phyloP scores from a whole-genome alignment of 1,284 basidiomycete genomes.

The Naganishia sp. region DNA sequence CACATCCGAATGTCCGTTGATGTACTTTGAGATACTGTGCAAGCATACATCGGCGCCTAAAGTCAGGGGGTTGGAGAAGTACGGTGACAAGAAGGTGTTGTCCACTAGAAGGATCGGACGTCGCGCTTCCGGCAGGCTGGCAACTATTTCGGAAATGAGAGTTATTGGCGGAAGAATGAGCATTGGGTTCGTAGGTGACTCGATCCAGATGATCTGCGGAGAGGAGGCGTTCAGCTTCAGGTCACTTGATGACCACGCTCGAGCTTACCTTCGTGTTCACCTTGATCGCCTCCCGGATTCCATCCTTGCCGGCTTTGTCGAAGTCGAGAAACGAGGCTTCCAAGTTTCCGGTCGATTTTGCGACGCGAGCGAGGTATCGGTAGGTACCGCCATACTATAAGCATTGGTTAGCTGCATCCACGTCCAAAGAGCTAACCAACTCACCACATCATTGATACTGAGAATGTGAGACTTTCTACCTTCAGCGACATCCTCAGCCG shows the following conservation, averaged over 20 bases:
- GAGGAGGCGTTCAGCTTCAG: background rate
- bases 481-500: constrained; percentile 37
- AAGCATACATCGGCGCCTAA: constrained; percentile 59
- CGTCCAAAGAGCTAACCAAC: constrained; percentile 22
- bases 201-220: constrained; percentile 86
- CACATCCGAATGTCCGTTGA: constrained; percentile 91
- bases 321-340: constrained; percentile 84
- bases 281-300: constrained; percentile 65
- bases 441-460: constrained; percentile 76
- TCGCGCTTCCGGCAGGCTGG: constrained; percentile 57
- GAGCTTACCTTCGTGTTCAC: constrained; percentile 75
- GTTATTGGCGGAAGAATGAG: constrained; percentile 63
- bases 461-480: constrained; percentile 65
- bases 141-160: constrained; percentile 72
- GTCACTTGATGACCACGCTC: background rate
- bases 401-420: background rate
- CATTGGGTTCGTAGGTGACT: constrained; percentile 93
- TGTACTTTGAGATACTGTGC: constrained; percentile 76
- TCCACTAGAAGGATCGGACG: constrained; percentile 76
- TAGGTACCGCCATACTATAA: constrained; percentile 81
- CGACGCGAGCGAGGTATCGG: constrained; percentile 78
- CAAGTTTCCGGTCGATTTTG: constrained; percentile 68
- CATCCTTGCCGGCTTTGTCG: constrained; percentile 66
- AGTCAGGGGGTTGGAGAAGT: constrained; percentile 82
- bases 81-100: constrained; percentile 90